These are phyloP conservation scores for Arachis monticola DNA, from an alignment of 331 rosid genomes.

Conservation along the genomic window DNA sequence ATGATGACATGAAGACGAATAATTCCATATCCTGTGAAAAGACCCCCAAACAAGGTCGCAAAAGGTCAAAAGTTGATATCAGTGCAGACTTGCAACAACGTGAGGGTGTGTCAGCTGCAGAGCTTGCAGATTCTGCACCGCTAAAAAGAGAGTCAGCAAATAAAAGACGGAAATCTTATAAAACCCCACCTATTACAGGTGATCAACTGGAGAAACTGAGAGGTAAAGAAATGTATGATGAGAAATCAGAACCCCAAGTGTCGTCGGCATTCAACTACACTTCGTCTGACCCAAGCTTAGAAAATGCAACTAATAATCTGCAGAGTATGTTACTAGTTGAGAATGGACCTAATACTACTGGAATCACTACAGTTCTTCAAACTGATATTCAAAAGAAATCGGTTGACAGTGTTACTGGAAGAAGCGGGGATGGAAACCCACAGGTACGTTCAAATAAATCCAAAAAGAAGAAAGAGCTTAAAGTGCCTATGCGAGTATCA, in stretches of 20 bases:
- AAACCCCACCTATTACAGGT: slow-evolving; percentile 29
- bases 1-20: slow-evolving; percentile 42
- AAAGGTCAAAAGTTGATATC: slow-evolving; percentile 37
- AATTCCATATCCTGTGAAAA: slow-evolving; percentile 31
- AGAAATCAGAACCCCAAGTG: slow-evolving; percentile 52
- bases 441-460: slow-evolving; percentile 51
- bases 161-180: slow-evolving; percentile 46
- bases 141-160: slow-evolving; percentile 42
- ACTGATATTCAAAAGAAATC: slow-evolving; percentile 38
- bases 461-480: slow-evolving; percentile 62
- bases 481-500: slow-evolving; percentile 63
- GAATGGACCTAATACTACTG: slow-evolving; percentile 15
- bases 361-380: slow-evolving; percentile 33
- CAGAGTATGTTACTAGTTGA: slow-evolving; percentile 65
- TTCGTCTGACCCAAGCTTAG: slow-evolving; percentile 82
- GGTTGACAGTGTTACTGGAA: slow-evolving; percentile 39
- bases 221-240: slow-evolving; percentile 49
- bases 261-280: slow-evolving; percentile 72
- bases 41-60: slow-evolving; percentile 39
- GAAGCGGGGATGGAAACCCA: slow-evolving; percentile 37
- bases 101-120: slow-evolving; percentile 27
- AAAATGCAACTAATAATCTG: slow-evolving; percentile 79
- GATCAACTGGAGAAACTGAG: slow-evolving; percentile 40
- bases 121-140: slow-evolving; percentile 40
- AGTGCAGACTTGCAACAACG: slow-evolving; percentile 41